Conservation (phyloP, 345 rosid species). For the Populus pruinosa region DNA sequence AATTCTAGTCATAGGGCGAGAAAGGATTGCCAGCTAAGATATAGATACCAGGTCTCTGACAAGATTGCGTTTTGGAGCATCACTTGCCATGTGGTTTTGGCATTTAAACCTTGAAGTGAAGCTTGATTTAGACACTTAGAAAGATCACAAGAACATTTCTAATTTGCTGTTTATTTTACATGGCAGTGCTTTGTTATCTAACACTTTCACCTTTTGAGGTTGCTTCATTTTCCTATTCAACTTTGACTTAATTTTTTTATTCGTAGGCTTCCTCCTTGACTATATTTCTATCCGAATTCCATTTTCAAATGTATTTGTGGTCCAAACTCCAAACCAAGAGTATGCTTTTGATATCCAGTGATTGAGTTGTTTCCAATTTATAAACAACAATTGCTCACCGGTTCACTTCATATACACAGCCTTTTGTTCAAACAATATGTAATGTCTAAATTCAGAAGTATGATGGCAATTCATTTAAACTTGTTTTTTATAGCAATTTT, state of each 20-base stretch:
- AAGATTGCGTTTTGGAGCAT: neutral
- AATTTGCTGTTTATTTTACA: neutral
- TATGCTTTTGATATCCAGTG: neutral
- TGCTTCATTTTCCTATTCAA: neutral
- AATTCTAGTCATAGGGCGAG: no score
- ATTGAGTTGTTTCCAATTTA: neutral
- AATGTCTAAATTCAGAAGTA: neutral
- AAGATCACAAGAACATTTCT: neutral
- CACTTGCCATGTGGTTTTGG: neutral
- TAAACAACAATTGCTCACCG: neutral
- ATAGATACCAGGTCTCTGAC: neutral
- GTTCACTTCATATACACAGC: slow-evolving; percentile 1
- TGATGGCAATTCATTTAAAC: neutral
- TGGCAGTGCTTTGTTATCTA: neutral
- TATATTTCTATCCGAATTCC: no score
- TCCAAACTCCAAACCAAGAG: neutral
- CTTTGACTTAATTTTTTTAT: neutral
- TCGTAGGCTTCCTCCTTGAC: neutral
- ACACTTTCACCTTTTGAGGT: neutral
- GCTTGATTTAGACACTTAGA: neutral
- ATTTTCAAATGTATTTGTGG: no score
- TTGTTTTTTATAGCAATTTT: slow-evolving; percentile 2
- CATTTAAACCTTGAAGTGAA: neutral
- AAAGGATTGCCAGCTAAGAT: neutral
- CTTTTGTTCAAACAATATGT: neutral